These are phyloP conservation scores for Penicillium expansum DNA, from an alignment of 2,329 filamentous ascomycete species.

Conservation along the genomic window DNA sequence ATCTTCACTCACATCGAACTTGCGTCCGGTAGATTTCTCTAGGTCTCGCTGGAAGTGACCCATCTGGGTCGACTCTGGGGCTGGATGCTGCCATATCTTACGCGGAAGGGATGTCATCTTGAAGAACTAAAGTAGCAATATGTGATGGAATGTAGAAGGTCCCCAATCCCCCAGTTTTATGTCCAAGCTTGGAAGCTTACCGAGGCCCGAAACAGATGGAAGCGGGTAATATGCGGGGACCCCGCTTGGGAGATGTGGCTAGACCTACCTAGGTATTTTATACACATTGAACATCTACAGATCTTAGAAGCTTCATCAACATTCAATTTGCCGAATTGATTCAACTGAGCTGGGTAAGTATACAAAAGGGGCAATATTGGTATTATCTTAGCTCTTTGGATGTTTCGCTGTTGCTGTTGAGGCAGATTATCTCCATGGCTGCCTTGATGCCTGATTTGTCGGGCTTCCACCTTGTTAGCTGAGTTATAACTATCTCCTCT, in stretches of 20 bases:
- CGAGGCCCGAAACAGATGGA: background rate
- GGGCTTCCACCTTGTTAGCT: no score
- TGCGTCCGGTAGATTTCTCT: constrained; percentile 15
- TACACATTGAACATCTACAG: background rate
- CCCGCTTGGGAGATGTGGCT: background rate
- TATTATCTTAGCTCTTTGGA: no score
- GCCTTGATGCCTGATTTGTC: no score
- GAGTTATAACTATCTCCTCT: no score
- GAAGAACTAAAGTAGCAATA: background rate
- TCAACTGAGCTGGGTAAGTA: no score
- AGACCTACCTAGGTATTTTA: background rate
- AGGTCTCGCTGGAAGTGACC: constrained; percentile 20
- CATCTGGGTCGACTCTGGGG: constrained; percentile 24
- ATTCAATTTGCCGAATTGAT: no score
- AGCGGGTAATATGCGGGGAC: background rate
- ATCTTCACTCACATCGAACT: constrained; percentile 13
- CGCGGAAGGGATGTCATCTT: constrained; percentile 11
- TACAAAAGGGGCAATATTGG: no score
- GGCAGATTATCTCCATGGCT: no score
- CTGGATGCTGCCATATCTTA: constrained; percentile 27
- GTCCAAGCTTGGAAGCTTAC: background rate
- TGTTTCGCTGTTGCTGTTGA: no score
- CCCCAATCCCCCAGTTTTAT: background rate
- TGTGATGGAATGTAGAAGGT: background rate
- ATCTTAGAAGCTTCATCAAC: background rate